Conservation (phyloP, 2,329 filamentous ascomycete genomes). For the Sporothrix globosa region DNA sequence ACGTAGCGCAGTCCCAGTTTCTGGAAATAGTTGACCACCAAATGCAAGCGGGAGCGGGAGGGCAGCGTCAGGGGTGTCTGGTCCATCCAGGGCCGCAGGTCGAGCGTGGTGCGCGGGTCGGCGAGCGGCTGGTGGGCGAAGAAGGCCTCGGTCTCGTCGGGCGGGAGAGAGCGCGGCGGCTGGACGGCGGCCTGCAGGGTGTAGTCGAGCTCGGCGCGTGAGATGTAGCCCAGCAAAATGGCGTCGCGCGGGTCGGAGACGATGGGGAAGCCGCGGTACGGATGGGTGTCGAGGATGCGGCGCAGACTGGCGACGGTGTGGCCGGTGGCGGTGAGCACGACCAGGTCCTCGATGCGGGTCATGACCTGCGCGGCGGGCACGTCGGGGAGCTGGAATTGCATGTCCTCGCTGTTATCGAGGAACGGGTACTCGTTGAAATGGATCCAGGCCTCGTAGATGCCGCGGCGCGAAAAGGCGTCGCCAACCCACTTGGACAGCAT, state of each 20-base stretch:
- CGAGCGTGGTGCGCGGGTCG: constrained; percentile 76
- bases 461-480: constrained; percentile 87
- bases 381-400: constrained; percentile 65
- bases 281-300: constrained; percentile 70
- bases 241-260: constrained; percentile 77
- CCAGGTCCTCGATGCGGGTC: constrained; percentile 88
- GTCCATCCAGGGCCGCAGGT: constrained; percentile 97
- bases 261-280: constrained; percentile 89
- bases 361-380: constrained; percentile 86
- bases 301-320: constrained; percentile 81
- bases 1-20: constrained; percentile 90
- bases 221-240: constrained; percentile 88
- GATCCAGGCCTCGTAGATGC: constrained; percentile 99
- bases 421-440: constrained; percentile 94
- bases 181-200: constrained; percentile 69
- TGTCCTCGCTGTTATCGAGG: constrained; percentile 69
- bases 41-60: constrained; percentile 72
- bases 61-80: constrained; percentile 93
- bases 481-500: constrained; percentile 99
- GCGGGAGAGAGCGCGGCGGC: constrained; percentile 61
- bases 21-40: constrained; percentile 93
- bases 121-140: constrained; percentile 80
- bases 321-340: constrained; percentile 81
- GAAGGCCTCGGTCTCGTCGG: constrained; percentile 76
- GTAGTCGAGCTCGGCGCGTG: constrained; percentile 83